phyloP scores from a whole-genome alignment of 176 grass and related monocot genomes.

The Dendrocalamus sinicus region DNA sequence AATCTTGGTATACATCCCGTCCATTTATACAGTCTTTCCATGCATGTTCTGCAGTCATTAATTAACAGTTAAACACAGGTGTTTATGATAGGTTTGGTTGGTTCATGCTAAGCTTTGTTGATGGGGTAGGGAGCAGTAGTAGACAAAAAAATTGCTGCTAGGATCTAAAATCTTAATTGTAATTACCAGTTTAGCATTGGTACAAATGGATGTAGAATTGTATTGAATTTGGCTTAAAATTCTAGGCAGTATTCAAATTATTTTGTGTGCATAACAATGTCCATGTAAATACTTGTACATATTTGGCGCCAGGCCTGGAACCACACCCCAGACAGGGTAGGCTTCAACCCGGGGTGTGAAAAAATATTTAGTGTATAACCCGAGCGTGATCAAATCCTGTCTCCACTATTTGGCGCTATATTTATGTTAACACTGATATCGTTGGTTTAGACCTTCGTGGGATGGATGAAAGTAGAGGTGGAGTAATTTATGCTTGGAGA shows the following conservation, averaged over 20 bases:
- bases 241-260: background rate
- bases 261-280: background rate
- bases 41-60: background rate
- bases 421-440: background rate
- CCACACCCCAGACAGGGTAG: no score
- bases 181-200: background rate
- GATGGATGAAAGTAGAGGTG: background rate
- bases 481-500: background rate
- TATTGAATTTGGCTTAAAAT: background rate
- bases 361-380: no score
- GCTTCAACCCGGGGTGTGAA: no score
- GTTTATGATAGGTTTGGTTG: background rate
- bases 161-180: background rate
- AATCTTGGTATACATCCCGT: slow-evolving; percentile 65
- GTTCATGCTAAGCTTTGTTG: background rate
- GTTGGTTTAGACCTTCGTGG: background rate
- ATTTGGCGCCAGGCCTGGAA: background rate
- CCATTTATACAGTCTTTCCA: background rate
- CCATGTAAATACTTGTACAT: background rate
- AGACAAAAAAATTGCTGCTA: background rate
- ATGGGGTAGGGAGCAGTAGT: background rate
- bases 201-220: background rate
- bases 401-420: background rate
- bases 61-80: background rate
- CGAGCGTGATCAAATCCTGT: no score